Conservation (phyloP, 305 asterid genomes). For the Fraxinus platypoda region DNA sequence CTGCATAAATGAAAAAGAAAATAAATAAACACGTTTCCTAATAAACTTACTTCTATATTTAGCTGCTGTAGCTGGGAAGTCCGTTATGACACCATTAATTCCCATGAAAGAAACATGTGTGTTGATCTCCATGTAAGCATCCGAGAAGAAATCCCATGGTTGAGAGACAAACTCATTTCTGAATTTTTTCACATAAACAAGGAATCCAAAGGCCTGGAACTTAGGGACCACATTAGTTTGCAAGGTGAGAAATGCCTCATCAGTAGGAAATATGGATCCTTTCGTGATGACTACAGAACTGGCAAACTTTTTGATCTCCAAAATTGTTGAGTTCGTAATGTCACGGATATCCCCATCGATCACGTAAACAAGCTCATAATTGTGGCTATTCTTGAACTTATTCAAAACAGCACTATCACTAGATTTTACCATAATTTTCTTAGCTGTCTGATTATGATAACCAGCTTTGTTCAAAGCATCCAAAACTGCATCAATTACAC, state of each 20-base stretch:
- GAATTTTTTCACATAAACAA: conserved; percentile 58
- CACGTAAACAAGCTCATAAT: conserved; percentile 60
- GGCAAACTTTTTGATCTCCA: conserved; percentile 58
- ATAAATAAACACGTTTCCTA: background rate
- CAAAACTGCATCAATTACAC: conserved; percentile 56
- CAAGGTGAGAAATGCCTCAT: conserved; percentile 25
- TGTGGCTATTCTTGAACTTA: conserved; percentile 42
- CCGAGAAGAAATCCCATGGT: conserved; percentile 79
- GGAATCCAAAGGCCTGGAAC: conserved; percentile 53
- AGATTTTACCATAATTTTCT: conserved; percentile 61
- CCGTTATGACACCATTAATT: conserved; percentile 58
- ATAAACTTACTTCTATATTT: conserved; percentile 70
- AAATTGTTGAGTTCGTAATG: conserved; percentile 55
- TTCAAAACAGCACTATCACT: conserved; percentile 60
- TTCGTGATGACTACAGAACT: conserved; percentile 56
- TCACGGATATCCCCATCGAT: conserved; percentile 48
- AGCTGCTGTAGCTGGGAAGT: conserved; percentile 68
- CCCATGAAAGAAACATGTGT: conserved; percentile 23
- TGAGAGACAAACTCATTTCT: conserved; percentile 75
- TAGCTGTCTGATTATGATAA: conserved; percentile 40
- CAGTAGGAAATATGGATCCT: conserved; percentile 44
- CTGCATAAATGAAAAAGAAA: background rate
- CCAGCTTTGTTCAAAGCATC: conserved; percentile 53
- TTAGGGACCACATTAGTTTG: conserved; percentile 52
- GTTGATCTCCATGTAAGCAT: conserved; percentile 68